A percentile compares a stretch with the other conserved stretches of the same genome.
phyloP scores from a whole-genome alignment of 2,329 filamentous ascomycete species.

The Endoconidiophora polonica region DNA sequence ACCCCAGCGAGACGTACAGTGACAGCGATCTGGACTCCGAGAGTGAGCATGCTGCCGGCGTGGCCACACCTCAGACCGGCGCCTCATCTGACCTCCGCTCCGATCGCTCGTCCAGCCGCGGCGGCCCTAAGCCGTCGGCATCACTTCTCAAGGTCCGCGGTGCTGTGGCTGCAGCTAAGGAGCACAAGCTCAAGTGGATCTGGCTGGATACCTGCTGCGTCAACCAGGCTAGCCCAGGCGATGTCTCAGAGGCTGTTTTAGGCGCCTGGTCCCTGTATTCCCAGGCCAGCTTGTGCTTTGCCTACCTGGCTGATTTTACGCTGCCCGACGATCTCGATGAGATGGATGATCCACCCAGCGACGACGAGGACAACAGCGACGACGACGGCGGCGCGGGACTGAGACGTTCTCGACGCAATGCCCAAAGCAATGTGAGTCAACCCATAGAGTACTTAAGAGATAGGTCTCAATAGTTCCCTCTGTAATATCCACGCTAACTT shows the following conservation, averaged over 20 bases:
- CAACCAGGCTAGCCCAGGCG: conserved; percentile 17
- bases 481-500: not conserved
- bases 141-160: conserved; percentile 9
- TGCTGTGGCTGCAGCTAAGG: conserved; percentile 4
- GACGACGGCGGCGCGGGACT: conserved; percentile 11
- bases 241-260: conserved; percentile 18
- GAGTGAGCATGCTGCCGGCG: not conserved
- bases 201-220: conserved; percentile 20
- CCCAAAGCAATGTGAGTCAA: conserved; percentile 3
- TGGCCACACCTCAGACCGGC: conserved; percentile 6
- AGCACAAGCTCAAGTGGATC: conserved; percentile 16
- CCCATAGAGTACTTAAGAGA: not conserved
- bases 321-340: conserved; percentile 8
- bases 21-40: conserved; percentile 8
- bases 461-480: not conserved
- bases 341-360: conserved; percentile 2
- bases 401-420: not conserved
- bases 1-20: conserved; percentile 4
- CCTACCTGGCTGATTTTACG: conserved; percentile 16
- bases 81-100: conserved; percentile 5
- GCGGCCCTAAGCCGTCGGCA: conserved; percentile 1
- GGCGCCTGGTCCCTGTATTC: conserved; percentile 17
- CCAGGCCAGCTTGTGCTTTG: conserved; percentile 16
- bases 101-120: not conserved
- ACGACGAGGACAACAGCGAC: conserved; percentile 2